Evolutionary conservation across 176 grass and related monocot genomes (phyloP), one percentile per base, ranked within the genome.

Genomic region (Oropetium thomaeum): DNA sequence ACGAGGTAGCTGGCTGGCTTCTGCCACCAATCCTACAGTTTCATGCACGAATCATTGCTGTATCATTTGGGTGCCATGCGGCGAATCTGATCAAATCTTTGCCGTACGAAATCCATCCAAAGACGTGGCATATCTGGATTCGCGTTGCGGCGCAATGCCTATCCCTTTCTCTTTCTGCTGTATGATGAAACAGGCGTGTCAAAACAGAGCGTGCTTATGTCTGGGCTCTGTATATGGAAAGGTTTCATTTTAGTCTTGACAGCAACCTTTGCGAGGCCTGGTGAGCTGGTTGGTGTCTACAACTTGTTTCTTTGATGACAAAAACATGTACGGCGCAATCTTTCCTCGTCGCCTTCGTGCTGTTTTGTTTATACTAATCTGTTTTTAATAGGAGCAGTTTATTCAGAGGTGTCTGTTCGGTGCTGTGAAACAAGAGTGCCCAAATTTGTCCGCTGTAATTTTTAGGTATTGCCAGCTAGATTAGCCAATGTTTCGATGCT

Each of bases 271-370:
- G 81, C 51, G 34, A 37, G 1, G 59, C 3, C 49, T 32, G 15
- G 10, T 15, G 64, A 20, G 34, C 16, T 17, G 59, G 1, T 28
- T 17, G 59, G 1, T 28, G 15, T 47, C 37, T 47, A 38, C 81
- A 60, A 76, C 70, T 58, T 67, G 53, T 69, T 69, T 76, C 72
- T 76, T 76, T 69, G 73, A 76, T 69, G 73, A 76, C 71, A 76
- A 52, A 44, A 52, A 38, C 54, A 13, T 69, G 41, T 31, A 52
- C 53, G n/a, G n/a, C n/a, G 23, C 17, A 11, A 22, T 19, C 38
- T 17, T 16, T 58, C 69, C 51, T 13, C 23, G 2, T 41, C 3
- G 6, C 25, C 8, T 61, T 30, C 57, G 17, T 34, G 47, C 26
- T 16, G 17, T 65, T 33, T 66, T 44, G 10, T 22, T 26, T 2